Evolutionary conservation across 2,329 filamentous ascomycete genomes (phyloP), one percentile per base, ranked within the genome.

Genomic region (Colletotrichum cuscutae): DNA sequence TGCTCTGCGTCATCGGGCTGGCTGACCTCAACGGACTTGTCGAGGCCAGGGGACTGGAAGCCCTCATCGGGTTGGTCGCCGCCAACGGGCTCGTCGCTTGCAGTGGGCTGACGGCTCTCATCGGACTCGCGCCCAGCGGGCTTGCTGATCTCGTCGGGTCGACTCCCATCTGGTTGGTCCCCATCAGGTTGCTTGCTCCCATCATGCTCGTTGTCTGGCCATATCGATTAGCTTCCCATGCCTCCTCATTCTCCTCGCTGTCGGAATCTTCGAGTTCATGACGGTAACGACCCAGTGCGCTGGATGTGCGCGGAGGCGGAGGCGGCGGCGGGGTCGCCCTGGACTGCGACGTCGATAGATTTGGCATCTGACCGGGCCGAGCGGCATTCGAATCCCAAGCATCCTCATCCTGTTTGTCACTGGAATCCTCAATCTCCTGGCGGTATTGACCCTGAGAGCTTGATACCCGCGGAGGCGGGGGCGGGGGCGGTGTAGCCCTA

Each of bases 341-440:
- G 46, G 24, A 57, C 26, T 71, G 71, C 71, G 60, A 60, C 70
- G 66, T 70, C 71, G 71, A 62, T 49, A 72, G 60, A 72, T 12
- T 53, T n/a, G 58, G 46, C 5, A 65, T 65, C 60, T 72, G 71
- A 13, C 46, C 66, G 60, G 56, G 71, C 60, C 61, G 56, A 57
- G 60, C 24, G 71, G 54, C 71, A 30, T 65, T 70, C 54, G 60
- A 60, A 15, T 70, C 65, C 66, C 71, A 62, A 22, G 35, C 71
- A 26, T 71, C 60, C 66, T 72, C 71, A n/a, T 65, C 28, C 66
- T 72, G 59, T 53, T 65, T 46, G 54, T 65, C 71, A n/a, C 58
- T 37, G 4, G 71, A 52, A 42, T 61, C 66, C 66, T 56, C 67
- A 28, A 61, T 32, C 24, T 61, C 60, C 56, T 57, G 59, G 28